Percentiles rank a stretch among this genome's conserved stretches.
Conservation (phyloP, 2,329 filamentous ascomycete species). For the Cercospora beticola region DNA sequence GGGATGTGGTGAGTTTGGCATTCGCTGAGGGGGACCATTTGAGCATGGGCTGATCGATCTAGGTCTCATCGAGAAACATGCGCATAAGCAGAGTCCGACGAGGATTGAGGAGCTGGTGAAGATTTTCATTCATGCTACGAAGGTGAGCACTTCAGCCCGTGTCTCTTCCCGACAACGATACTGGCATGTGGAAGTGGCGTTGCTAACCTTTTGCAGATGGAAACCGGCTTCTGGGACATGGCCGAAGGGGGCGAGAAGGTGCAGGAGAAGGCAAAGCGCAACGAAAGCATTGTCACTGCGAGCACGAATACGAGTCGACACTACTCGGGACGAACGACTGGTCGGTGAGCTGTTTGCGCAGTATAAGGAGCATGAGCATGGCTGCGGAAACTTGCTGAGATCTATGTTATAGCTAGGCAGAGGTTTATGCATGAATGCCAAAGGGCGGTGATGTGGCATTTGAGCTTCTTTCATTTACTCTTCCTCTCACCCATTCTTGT, state of each 20-base stretch:
- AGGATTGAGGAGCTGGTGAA: slow-evolving; percentile 78
- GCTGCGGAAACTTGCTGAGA: too few relatives aligned
- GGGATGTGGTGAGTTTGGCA: slow-evolving; percentile 63
- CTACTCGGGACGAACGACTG: neutral
- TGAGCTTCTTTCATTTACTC: too few relatives aligned
- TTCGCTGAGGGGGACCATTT: neutral
- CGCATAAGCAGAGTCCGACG: slow-evolving; percentile 67
- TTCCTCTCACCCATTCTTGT: too few relatives aligned
- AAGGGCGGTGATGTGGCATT: too few relatives aligned
- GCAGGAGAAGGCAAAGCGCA: neutral
- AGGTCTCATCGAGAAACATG: slow-evolving; percentile 73
- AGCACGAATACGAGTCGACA: slow-evolving; percentile 4
- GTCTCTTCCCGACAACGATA: neutral
- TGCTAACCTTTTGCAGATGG: slow-evolving; percentile 54
- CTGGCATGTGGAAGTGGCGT: neutral
- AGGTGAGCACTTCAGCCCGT: slow-evolving; percentile 50
- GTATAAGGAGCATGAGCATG: too few relatives aligned
- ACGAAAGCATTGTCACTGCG: slow-evolving; percentile 6
- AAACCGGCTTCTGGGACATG: slow-evolving; percentile 75
- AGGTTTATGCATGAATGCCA: too few relatives aligned
- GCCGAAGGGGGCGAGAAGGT: slow-evolving; percentile 30
- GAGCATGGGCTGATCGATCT: neutral
- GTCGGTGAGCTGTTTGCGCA: too few relatives aligned
- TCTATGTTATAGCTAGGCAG: too few relatives aligned
- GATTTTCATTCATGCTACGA: slow-evolving; percentile 86